Evolutionary conservation across 2,329 filamentous ascomycete species (phyloP).

Genomic region (Lasiodiplodia theobromae): DNA sequence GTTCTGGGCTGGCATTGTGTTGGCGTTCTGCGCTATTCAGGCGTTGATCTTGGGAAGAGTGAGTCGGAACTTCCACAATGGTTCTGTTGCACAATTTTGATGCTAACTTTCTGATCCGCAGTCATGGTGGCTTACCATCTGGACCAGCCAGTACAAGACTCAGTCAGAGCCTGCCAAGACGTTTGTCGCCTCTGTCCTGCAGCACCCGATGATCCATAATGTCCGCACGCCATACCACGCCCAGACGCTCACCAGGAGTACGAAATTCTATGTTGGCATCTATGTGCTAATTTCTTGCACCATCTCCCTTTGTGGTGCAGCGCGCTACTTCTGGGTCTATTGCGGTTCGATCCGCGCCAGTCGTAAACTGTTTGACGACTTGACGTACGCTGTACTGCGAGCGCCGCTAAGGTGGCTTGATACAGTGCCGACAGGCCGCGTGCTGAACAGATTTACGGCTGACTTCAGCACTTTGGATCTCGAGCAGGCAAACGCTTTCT

Average conservation of each 20-base stretch:
- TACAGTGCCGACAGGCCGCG: slow-evolving; percentile 77
- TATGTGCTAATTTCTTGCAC: slow-evolving; percentile 68
- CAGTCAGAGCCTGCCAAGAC: slow-evolving; percentile 2
- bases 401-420: slow-evolving; percentile 71
- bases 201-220: slow-evolving; percentile 23
- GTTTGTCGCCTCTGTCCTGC: slow-evolving; percentile 2
- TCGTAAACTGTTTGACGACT: slow-evolving; percentile 69
- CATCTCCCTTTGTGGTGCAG: slow-evolving; percentile 65
- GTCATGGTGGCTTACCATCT: slow-evolving; percentile 70
- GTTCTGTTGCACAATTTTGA: too few species aligned
- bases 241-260: slow-evolving; percentile 13
- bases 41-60: slow-evolving; percentile 58
- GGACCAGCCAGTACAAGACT: slow-evolving; percentile 47
- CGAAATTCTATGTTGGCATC: slow-evolving; percentile 69
- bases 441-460: slow-evolving; percentile 79
- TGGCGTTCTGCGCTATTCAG: slow-evolving; percentile 64
- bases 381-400: slow-evolving; percentile 72
- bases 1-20: slow-evolving; percentile 63
- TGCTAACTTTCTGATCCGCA: neutral
- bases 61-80: neutral
- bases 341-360: slow-evolving; percentile 72
- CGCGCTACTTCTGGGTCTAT: slow-evolving; percentile 70
- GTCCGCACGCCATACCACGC: slow-evolving; percentile 16
- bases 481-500: slow-evolving; percentile 27
- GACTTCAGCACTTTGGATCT: slow-evolving; percentile 77